phyloP scores from a whole-genome alignment of 768 basidiomycete species.

The Boletus huronensis region DNA sequence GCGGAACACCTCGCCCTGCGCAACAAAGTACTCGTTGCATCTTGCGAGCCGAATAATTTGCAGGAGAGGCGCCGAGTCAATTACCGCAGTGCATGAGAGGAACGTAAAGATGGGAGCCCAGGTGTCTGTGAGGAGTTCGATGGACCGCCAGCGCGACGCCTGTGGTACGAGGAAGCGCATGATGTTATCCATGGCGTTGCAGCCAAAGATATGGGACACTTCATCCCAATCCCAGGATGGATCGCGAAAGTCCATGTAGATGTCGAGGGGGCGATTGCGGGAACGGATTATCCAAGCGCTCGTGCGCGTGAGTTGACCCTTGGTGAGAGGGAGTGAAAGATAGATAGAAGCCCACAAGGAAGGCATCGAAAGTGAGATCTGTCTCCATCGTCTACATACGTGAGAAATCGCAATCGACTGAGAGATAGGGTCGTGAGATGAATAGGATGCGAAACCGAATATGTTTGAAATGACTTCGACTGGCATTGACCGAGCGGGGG shows the following conservation, averaged over 20 bases:
- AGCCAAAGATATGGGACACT: slow-evolving; percentile 41
- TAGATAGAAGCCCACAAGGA: slow-evolving; percentile 51
- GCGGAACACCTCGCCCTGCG: slow-evolving; percentile 41
- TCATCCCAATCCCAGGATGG: slow-evolving; percentile 52
- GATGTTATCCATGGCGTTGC: slow-evolving; percentile 42
- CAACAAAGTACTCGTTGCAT: slow-evolving; percentile 57
- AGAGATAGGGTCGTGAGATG: slow-evolving; percentile 24
- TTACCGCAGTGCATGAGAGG: slow-evolving; percentile 37
- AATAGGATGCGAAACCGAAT: slow-evolving; percentile 31
- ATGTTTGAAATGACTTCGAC: slow-evolving; percentile 37
- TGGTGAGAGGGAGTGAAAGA: slow-evolving; percentile 43
- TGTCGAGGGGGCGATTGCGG: slow-evolving; percentile 41
- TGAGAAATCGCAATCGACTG: slow-evolving; percentile 41
- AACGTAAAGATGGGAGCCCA: slow-evolving; percentile 58
- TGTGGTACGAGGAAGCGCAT: slow-evolving; percentile 45
- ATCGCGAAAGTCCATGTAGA: slow-evolving; percentile 59
- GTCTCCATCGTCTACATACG: slow-evolving; percentile 50
- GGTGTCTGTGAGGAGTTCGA: slow-evolving; percentile 56
- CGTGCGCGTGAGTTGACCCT: slow-evolving; percentile 36
- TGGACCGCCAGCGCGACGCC: slow-evolving; percentile 42
- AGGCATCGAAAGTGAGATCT: slow-evolving; percentile 42
- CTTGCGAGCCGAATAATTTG: slow-evolving; percentile 44
- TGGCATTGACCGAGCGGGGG: slow-evolving; percentile 24
- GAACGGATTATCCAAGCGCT: slow-evolving; percentile 45
- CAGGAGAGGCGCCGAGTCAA: slow-evolving; percentile 36